These are phyloP conservation scores for Papiliotrema fonsecae DNA, from an alignment of 1,284 basidiomycete genomes.

Conservation along the genomic window DNA sequence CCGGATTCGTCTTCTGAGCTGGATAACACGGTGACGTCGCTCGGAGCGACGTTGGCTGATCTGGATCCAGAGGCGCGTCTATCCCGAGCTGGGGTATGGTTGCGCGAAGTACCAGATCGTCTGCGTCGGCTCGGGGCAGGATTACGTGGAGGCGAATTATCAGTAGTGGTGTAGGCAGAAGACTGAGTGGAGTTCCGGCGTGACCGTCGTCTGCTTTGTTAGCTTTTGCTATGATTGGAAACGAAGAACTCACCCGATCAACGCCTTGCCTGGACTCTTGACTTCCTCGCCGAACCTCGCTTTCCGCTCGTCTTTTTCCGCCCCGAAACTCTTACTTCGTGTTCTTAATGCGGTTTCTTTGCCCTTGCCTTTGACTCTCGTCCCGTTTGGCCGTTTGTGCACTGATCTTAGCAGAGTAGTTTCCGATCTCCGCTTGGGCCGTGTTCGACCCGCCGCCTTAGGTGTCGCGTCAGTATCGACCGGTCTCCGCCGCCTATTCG, in stretches of 20 bases:
- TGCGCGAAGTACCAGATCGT: constrained; percentile 6
- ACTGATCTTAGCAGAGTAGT: constrained; percentile 2
- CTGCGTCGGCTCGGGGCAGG: constrained; percentile 6
- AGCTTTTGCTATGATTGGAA: not conserved
- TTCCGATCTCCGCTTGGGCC: constrained; percentile 7
- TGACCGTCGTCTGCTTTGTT: constrained; percentile 5
- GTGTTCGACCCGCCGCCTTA: constrained; percentile 16
- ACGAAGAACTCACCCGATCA: constrained; percentile 17
- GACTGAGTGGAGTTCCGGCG: constrained; percentile 30
- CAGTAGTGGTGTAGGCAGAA: constrained; percentile 32
- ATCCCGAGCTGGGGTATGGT: constrained; percentile 7
- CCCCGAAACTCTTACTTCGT: constrained; percentile 21
- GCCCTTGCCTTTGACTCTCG: constrained; percentile 9
- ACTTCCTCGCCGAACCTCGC: constrained; percentile 36
- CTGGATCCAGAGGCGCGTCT: not conserved
- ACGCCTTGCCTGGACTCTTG: constrained; percentile 25
- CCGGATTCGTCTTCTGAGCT: constrained; percentile 47
- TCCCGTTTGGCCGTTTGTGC: constrained; percentile 7
- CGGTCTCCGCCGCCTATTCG: not conserved
- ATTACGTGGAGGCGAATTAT: constrained; percentile 17
- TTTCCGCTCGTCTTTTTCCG: constrained; percentile 17
- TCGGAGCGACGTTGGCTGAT: not conserved
- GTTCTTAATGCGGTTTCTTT: constrained; percentile 9
- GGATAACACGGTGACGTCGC: not conserved
- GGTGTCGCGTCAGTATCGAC: constrained; percentile 29